Conservation (phyloP, 176 grass and related monocot genomes). For the Eleusine indica region DNA sequence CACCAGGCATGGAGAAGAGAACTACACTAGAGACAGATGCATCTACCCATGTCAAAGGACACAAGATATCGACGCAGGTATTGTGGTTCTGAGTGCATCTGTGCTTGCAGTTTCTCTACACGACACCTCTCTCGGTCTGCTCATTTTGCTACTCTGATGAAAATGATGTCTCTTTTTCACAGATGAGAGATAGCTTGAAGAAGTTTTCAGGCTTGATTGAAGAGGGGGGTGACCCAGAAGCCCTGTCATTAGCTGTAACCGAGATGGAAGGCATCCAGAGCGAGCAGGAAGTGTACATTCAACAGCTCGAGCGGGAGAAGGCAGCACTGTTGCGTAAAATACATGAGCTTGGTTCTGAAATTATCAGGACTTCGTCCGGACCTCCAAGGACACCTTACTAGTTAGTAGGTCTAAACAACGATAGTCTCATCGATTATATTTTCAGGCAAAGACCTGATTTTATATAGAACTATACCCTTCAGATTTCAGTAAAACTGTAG, state of each 20-base stretch:
- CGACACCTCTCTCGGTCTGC: background rate
- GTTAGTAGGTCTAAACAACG: slow-evolving; percentile 14
- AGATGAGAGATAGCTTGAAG: slow-evolving; percentile 74
- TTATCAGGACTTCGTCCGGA: slow-evolving; percentile 61
- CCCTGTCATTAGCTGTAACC: slow-evolving; percentile 52
- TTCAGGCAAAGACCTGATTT: slow-evolving; percentile 6
- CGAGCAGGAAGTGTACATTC: slow-evolving; percentile 68
- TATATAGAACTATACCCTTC: background rate
- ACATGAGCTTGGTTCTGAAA: slow-evolving; percentile 69
- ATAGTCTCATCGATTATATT: background rate
- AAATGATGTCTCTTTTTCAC: slow-evolving; percentile 14
- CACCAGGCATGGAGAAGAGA: slow-evolving; percentile 50
- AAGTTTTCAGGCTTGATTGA: slow-evolving; percentile 63
- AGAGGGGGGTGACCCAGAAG: slow-evolving; percentile 72
- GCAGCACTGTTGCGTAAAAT: slow-evolving; percentile 53
- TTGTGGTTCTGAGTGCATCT: background rate
- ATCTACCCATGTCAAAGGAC: slow-evolving; percentile 48
- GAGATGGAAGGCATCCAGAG: slow-evolving; percentile 74
- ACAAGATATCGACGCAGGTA: slow-evolving; percentile 63
- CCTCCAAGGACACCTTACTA: slow-evolving; percentile 54
- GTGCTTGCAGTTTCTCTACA: background rate
- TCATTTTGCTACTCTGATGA: background rate
- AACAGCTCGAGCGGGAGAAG: slow-evolving; percentile 81
- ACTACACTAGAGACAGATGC: slow-evolving; percentile 28
- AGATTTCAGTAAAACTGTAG: background rate